These are phyloP conservation scores for Chalciporus pseudorubinellus DNA, from an alignment of 768 basidiomycete genomes.

Conservation along the genomic window DNA sequence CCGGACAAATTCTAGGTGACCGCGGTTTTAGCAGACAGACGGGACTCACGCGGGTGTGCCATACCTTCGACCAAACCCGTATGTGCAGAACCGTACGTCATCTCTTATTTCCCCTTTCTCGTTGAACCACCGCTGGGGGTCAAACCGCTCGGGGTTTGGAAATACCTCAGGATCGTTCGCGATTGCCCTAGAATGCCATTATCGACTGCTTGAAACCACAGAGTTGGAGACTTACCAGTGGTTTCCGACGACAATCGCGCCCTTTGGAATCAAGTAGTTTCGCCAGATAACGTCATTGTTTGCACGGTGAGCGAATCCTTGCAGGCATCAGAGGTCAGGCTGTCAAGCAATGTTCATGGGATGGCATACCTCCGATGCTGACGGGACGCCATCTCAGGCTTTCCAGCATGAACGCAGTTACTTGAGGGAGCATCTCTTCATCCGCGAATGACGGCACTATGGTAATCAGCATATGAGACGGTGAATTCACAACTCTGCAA, in stretches of 20 bases:
- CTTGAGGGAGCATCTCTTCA: conserved; percentile 32
- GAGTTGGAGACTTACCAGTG: conserved; percentile 24
- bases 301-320: conserved; percentile 59
- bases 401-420: conserved; percentile 38
- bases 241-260: conserved; percentile 37
- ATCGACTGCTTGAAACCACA: background rate
- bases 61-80: conserved; percentile 33
- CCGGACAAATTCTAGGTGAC: conserved; percentile 49
- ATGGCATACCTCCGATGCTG: conserved; percentile 23
- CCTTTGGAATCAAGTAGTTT: conserved; percentile 40
- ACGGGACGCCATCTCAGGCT: conserved; percentile 39
- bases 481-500: background rate
- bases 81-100: conserved; percentile 31
- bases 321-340: conserved; percentile 15
- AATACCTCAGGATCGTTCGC: conserved; percentile 52
- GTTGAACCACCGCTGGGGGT: conserved; percentile 52
- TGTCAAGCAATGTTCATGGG: no score
- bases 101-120: conserved; percentile 23
- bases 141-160: conserved; percentile 52
- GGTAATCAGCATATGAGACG: no score
- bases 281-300: conserved; percentile 51
- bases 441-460: conserved; percentile 40
- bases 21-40: background rate
- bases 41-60: background rate
- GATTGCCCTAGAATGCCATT: conserved; percentile 29